These are phyloP conservation scores for Nakazawaea molendinolei DNA, from an alignment of 805 yeast genomes.

Conservation along the genomic window DNA sequence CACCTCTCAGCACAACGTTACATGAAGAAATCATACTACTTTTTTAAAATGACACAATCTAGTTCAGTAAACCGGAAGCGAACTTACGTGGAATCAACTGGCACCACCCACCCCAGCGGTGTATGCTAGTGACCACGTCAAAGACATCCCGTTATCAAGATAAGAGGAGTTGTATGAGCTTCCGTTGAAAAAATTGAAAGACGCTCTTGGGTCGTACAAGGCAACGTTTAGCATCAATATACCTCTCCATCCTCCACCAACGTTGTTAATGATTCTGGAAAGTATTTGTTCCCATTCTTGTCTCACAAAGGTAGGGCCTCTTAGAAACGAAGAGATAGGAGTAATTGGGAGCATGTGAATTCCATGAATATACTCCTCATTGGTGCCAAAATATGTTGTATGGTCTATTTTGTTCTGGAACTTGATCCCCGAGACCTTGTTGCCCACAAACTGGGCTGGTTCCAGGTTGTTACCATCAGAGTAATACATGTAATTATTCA, in stretches of 20 bases:
- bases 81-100: background rate
- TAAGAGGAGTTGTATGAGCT: constrained; percentile 26
- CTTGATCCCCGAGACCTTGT: constrained; percentile 62
- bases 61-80: background rate
- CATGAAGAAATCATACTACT: too few species aligned
- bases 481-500: constrained; percentile 51
- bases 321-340: constrained; percentile 50
- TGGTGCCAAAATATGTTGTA: constrained; percentile 63
- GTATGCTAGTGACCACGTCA: constrained; percentile 56
- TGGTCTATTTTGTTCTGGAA: constrained; percentile 70
- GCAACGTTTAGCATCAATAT: constrained; percentile 39
- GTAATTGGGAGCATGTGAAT: constrained; percentile 75
- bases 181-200: constrained; percentile 36
- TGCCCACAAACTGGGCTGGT: constrained; percentile 44
- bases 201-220: constrained; percentile 31
- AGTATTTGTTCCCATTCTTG: constrained; percentile 36
- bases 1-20: too few species aligned
- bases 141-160: constrained; percentile 57
- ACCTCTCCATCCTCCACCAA: constrained; percentile 64
- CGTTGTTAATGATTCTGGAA: constrained; percentile 27
- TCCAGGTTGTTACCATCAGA: constrained; percentile 38
- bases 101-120: constrained; percentile 41
- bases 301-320: constrained; percentile 42
- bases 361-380: constrained; percentile 63
- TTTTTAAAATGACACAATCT: too few species aligned